A percentile compares a stretch with the other conserved stretches of the same genome.
These are phyloP conservation scores for Knoxdaviesia capensis DNA, from an alignment of 2,329 filamentous ascomycete species.

Conservation along the genomic window DNA sequence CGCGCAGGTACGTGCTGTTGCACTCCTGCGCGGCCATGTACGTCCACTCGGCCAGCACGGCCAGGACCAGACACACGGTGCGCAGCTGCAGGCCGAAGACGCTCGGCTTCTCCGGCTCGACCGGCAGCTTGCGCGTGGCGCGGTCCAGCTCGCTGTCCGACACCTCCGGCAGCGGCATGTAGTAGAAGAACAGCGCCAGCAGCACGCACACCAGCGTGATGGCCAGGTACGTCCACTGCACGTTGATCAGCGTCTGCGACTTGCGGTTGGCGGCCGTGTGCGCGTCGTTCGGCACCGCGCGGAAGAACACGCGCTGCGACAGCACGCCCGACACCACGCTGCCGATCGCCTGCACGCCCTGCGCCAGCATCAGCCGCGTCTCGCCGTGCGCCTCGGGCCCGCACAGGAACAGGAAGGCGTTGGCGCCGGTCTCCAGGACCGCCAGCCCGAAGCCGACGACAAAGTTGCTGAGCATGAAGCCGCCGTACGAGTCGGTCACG, in stretches of 20 bases:
- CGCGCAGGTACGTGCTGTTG: conserved; percentile 38
- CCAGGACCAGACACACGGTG: conserved; percentile 42
- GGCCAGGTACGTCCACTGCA: conserved; percentile 74
- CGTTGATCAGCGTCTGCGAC: conserved; percentile 40
- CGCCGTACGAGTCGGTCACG: conserved; percentile 52
- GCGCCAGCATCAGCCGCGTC: conserved; percentile 53
- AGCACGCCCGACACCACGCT: conserved; percentile 53
- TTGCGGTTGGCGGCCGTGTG: conserved; percentile 8
- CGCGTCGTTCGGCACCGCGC: conserved; percentile 10
- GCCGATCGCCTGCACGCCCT: conserved; percentile 58
- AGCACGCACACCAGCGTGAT: conserved; percentile 55
- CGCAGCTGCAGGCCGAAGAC: conserved; percentile 30
- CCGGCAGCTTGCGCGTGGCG: conserved; percentile 24
- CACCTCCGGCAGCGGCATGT: conserved; percentile 44
- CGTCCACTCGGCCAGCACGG: conserved; percentile 55
- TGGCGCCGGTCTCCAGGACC: conserved; percentile 62
- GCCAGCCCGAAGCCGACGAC: conserved; percentile 61
- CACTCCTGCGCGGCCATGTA: conserved; percentile 59
- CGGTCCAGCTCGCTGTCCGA: conserved; percentile 32
- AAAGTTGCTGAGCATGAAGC: conserved; percentile 55
- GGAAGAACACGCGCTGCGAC: conserved; percentile 55
- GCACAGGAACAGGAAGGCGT: conserved; percentile 53
- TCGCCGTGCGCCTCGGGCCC: conserved; percentile 56
- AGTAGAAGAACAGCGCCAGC: conserved; percentile 49
- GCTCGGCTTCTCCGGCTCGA: conserved; percentile 27